These are phyloP conservation scores for Groenewaldozyma auringiensis DNA, from an alignment of 1,139 yeast species.

Conservation along the genomic window DNA sequence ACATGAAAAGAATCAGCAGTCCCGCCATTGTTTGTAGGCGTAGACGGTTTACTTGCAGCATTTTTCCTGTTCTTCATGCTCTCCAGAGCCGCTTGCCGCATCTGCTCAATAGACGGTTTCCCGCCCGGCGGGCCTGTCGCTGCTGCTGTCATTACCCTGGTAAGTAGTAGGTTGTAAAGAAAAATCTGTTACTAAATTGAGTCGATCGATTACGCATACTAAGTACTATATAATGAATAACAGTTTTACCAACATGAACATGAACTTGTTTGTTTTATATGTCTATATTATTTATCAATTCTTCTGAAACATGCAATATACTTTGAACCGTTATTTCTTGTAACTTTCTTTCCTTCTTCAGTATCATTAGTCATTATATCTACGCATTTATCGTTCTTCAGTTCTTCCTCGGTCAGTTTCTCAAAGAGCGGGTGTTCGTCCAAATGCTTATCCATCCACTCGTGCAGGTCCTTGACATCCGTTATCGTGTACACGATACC, in stretches of 20 bases:
- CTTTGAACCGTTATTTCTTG: constrained; percentile 79
- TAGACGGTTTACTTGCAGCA: not conserved
- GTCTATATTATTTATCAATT: too few relatives aligned
- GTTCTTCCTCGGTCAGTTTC: constrained; percentile 75
- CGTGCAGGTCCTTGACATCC: constrained; percentile 86
- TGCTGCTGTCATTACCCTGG: not conserved
- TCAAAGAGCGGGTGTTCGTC: constrained; percentile 87
- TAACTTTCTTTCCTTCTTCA: constrained; percentile 96
- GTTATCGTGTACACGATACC: constrained; percentile 92
- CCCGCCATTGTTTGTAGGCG: not conserved
- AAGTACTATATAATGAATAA: too few relatives aligned
- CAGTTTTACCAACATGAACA: too few relatives aligned
- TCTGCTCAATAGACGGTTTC: constrained; percentile 8
- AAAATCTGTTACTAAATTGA: too few relatives aligned
- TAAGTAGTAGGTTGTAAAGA: too few relatives aligned
- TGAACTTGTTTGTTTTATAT: too few relatives aligned
- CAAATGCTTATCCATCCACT: constrained; percentile 93
- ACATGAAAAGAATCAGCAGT: not conserved
- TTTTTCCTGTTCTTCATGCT: constrained; percentile 7
- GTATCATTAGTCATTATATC: constrained; percentile 82
- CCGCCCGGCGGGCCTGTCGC: not conserved
- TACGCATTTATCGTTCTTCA: constrained; percentile 70
- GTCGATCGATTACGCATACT: too few relatives aligned
- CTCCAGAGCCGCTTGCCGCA: constrained; percentile 12
- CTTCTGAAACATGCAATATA: constrained; percentile 85